Evolutionary conservation across 2,329 filamentous ascomycete genomes (phyloP), one percentile per base, ranked within the genome.

Genomic region (Colletotrichum cordylinicola): DNA sequence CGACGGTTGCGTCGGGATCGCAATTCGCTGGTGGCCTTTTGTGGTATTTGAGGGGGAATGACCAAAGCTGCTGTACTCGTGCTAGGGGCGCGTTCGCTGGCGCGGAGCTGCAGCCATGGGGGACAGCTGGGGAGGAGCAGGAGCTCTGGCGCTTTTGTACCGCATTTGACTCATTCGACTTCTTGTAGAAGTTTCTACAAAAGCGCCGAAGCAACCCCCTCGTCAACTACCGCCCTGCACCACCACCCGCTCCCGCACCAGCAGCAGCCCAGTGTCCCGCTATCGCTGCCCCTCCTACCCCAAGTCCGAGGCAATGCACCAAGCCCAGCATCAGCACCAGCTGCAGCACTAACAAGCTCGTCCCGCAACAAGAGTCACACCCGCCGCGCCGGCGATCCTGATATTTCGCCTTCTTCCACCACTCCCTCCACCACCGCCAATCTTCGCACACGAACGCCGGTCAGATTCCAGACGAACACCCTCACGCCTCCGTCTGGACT

Each of bases 171-270:
- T 85, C 84, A 85, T 81, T 82, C 74, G 29, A 35, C 8, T 62
- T 35, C 84, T 86, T 86, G 84, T 86, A 86, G 85, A 87, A 87
- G 80, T 84, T 87, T 87, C 85, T 82, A 87, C 81, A 78, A 78
- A 78, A 79, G 72, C 66, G 33, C 74, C 66, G 71, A 72, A 61
- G 52, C 64, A 58, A 52, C 58, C 55, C 27, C 43, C 43, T 56
- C 62, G 33, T 62, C 62, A 21, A 13, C 58, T 35, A 33, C 73
- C 77, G 78, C 77, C 76, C 78, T 69, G 67, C 75, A 24, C 43
- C 70, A 27, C 43, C 58, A 58, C 75, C 77, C 71, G 68, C 75
- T 27, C 56, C 70, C 35, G 64, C 58, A 52, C 43, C n/a, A 52
- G 43, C 43, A 52, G n/a, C 43, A 52, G 43, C 43, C 43, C 43